phyloP scores from a whole-genome alignment of 371 early-diverging fungal species.

The Circinella minor region DNA sequence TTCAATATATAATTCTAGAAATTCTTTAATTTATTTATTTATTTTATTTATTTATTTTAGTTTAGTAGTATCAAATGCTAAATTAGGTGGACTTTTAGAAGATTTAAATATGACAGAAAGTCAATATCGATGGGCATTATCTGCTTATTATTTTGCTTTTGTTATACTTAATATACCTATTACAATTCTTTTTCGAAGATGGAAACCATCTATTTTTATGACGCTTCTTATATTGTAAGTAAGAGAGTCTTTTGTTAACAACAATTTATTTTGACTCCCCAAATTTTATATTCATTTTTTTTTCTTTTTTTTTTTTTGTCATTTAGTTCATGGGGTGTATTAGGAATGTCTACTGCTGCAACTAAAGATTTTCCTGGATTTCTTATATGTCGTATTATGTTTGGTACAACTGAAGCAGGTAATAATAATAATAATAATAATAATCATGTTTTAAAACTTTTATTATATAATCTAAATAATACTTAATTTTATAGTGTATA shows the following conservation, averaged over 20 bases:
- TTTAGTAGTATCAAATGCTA: slow-evolving; percentile 32
- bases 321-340: slow-evolving; percentile 37
- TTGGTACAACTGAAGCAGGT: slow-evolving; percentile 30
- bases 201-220: slow-evolving; percentile 19
- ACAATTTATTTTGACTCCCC: too few species aligned
- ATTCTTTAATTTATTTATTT: too few species aligned
- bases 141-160: slow-evolving; percentile 27
- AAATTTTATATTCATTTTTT: too few species aligned
- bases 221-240: slow-evolving; percentile 37
- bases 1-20: too few species aligned
- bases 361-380: slow-evolving; percentile 11
- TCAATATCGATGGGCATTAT: slow-evolving; percentile 27
- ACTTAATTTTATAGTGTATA: neutral
- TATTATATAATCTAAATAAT: slow-evolving; percentile 8
- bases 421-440: neutral
- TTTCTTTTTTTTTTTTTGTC: too few species aligned
- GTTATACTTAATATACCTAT: slow-evolving; percentile 44
- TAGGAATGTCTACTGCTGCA: slow-evolving; percentile 31
- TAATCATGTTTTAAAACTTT: too few species aligned
- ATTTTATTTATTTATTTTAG: neutral
- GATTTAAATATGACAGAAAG: slow-evolving; percentile 30
- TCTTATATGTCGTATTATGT: slow-evolving; percentile 14
- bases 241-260: too few species aligned
- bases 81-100: slow-evolving; percentile 35
- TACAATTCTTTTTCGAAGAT: slow-evolving; percentile 37